These are phyloP conservation scores for Parathielavia appendiculata DNA, from an alignment of 495 filamentous ascomycete species.

Conservation along the genomic window DNA sequence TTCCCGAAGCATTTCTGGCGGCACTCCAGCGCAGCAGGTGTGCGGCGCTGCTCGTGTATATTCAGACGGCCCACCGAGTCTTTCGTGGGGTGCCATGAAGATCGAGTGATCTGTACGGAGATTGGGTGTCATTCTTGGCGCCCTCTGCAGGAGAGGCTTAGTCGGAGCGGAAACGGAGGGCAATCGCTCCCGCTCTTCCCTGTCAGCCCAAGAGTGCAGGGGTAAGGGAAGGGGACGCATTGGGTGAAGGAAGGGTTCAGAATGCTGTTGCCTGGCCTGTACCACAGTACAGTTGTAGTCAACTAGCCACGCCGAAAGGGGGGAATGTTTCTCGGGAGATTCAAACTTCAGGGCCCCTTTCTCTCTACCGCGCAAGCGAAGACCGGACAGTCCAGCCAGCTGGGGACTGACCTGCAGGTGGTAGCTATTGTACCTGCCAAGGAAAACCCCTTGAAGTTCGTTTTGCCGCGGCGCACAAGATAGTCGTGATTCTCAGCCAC, in stretches of 20 bases:
- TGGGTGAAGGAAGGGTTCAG: background rate
- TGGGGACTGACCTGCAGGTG: too few species aligned
- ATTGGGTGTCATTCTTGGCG: constrained; percentile 25
- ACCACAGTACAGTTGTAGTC: background rate
- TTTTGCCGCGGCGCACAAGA: constrained; percentile 3
- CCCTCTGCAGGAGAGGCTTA: constrained; percentile 27
- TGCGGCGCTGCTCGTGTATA: constrained; percentile 43
- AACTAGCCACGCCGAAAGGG: too few species aligned
- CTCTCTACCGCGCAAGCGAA: too few species aligned
- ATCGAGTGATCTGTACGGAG: constrained; percentile 1
- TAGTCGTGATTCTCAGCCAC: constrained; percentile 8
- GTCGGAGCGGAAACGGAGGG: constrained; percentile 20
- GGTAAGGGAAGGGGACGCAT: background rate
- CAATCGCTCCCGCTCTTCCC: constrained; percentile 9
- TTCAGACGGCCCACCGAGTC: constrained; percentile 32
- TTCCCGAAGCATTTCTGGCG: constrained; percentile 17
- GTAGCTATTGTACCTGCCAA: too few species aligned
- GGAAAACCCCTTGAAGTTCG: background rate
- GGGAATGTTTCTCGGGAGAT: too few species aligned
- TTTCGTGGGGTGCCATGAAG: constrained; percentile 21
- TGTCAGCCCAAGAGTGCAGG: constrained; percentile 23
- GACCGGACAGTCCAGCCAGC: too few species aligned
- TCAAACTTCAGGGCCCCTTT: too few species aligned
- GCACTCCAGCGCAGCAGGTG: constrained; percentile 26
- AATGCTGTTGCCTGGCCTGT: background rate